Evolutionary conservation across 1,139 yeast species (phyloP).

Genomic region (Taphrina wiesneri): DNA sequence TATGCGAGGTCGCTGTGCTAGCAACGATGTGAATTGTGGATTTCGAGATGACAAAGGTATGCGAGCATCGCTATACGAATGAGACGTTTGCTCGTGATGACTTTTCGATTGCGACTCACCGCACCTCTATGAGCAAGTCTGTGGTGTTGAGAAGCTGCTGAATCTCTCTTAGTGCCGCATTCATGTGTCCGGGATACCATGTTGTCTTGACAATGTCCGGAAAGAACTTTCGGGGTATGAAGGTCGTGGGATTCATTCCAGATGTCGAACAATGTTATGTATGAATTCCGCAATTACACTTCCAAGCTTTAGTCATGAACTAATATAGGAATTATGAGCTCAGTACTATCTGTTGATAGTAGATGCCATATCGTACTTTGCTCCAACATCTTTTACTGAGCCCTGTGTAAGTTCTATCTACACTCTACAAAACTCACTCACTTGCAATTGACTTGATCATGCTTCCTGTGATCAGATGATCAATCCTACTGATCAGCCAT

Average conservation of each 20-base stretch:
- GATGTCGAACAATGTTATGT: no score
- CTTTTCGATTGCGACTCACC: slow-evolving; percentile 44
- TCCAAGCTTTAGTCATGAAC: no score
- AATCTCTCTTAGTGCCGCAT: slow-evolving; percentile 71
- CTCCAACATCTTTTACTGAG: no score
- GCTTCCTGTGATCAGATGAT: no score
- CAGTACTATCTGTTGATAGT: no score
- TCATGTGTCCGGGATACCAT: slow-evolving; percentile 90
- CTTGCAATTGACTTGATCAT: no score
- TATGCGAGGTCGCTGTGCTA: slow-evolving; percentile 60
- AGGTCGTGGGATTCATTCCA: slow-evolving; percentile 2
- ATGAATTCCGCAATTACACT: no score
- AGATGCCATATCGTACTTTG: no score
- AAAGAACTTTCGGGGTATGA: slow-evolving; percentile 48
- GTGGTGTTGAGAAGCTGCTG: slow-evolving; percentile 74
- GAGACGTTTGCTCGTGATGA: neutral
- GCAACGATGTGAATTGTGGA: slow-evolving; percentile 69
- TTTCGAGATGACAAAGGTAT: slow-evolving; percentile 87
- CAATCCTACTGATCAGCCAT: no score
- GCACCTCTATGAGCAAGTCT: slow-evolving; percentile 75
- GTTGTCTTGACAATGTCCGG: slow-evolving; percentile 74
- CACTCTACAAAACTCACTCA: no score
- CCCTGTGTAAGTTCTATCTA: no score
- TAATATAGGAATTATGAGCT: no score
- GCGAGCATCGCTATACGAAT: slow-evolving; percentile 60